These are phyloP conservation scores for Orbilia brochopaga DNA, from an alignment of 2,329 filamentous ascomycete genomes.

Conservation along the genomic window DNA sequence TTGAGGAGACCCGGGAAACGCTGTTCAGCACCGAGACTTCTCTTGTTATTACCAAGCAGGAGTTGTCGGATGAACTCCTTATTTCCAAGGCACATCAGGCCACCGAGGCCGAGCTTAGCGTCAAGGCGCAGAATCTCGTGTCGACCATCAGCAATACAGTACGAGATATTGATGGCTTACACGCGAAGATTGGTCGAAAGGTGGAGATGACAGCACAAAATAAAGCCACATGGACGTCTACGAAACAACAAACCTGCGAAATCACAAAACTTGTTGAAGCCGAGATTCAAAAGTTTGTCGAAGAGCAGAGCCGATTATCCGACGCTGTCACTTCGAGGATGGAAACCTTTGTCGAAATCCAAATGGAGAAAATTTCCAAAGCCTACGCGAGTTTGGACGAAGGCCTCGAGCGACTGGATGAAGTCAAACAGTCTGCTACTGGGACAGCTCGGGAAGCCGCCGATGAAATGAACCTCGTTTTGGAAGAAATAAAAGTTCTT, in stretches of 20 bases:
- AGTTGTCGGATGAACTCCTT: conserved; percentile 77
- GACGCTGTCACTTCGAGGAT: conserved; percentile 72
- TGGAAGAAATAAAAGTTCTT: conserved; percentile 90
- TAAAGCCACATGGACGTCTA: conserved; percentile 76
- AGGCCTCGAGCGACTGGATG: conserved; percentile 71
- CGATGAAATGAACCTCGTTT: conserved; percentile 84
- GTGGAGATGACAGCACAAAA: conserved; percentile 83
- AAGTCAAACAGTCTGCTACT: conserved; percentile 70
- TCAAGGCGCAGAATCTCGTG: conserved; percentile 76
- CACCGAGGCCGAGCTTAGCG: conserved; percentile 78
- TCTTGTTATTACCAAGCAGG: conserved; percentile 75
- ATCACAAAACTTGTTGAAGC: conserved; percentile 78
- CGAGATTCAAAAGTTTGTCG: conserved; percentile 70
- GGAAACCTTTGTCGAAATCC: conserved; percentile 75
- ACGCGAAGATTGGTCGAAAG: conserved; percentile 83
- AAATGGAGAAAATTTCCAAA: conserved; percentile 69
- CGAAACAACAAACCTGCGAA: conserved; percentile 75
- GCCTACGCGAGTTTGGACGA: conserved; percentile 68
- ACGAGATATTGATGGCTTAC: conserved; percentile 77
- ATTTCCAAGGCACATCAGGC: conserved; percentile 82
- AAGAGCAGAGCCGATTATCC: conserved; percentile 74
- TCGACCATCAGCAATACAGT: conserved; percentile 79
- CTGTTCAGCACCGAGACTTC: conserved; percentile 72
- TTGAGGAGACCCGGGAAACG: conserved; percentile 74
- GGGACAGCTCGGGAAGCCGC: conserved; percentile 33